Evolutionary conservation across 306 rosid genomes (phyloP).

Genomic region (Quercus mongolica): DNA sequence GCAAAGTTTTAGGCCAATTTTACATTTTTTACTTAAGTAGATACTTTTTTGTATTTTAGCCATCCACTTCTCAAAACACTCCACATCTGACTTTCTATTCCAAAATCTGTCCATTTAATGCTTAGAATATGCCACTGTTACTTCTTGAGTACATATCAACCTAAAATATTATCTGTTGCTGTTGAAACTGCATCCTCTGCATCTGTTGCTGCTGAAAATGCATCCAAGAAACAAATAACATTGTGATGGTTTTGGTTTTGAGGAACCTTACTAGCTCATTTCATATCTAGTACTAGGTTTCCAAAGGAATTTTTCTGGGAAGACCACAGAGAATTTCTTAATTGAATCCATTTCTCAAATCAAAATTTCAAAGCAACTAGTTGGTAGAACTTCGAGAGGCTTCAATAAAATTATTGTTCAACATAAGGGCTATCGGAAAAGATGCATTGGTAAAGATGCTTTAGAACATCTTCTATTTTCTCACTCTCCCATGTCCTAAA

Average conservation of each 20-base stretch:
- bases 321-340: conserved; percentile 2
- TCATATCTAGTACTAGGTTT: conserved; percentile 29
- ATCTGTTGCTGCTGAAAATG: conserved; percentile 44
- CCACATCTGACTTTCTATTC: too few species aligned
- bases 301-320: too few species aligned
- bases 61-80: too few species aligned
- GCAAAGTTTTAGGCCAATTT: too few species aligned
- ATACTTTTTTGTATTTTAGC: too few species aligned
- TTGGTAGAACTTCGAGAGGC: conserved; percentile 37
- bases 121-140: conserved; percentile 69
- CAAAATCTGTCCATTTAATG: conserved; percentile 43
- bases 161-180: conserved; percentile 61
- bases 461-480: conserved; percentile 48
- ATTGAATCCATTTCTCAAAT: conserved; percentile 46
- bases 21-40: too few species aligned
- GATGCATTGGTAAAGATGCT: conserved; percentile 49
- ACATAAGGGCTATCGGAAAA: conserved; percentile 61
- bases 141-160: conserved; percentile 68
- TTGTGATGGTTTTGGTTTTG: conserved; percentile 42
- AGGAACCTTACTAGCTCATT: conserved; percentile 56
- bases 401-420: conserved; percentile 32
- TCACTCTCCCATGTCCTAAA: conserved; percentile 79
- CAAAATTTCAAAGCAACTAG: conserved; percentile 44
- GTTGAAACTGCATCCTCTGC: conserved; percentile 56
- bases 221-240: conserved; percentile 59